Evolutionary conservation across 2,329 filamentous ascomycete genomes (phyloP), one percentile per base, ranked within the genome.

Genomic region (Sphaerulina populicola): DNA sequence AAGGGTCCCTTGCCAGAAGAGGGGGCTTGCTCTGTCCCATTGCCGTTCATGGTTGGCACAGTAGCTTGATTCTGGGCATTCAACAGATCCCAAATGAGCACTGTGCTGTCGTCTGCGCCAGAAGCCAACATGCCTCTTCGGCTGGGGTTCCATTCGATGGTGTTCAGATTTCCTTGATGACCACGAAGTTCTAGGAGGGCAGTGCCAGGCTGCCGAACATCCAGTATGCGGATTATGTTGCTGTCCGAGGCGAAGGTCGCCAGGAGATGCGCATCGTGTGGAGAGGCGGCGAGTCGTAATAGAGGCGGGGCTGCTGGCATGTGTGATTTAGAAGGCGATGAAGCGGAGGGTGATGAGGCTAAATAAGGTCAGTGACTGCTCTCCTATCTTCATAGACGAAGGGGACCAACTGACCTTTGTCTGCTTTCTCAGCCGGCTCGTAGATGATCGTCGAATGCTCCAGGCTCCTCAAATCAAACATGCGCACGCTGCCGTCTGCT

Each of bases 371-470:
- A 48, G 46, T 31, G 31, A 27, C 37, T 47, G 27, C 8, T 9
- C n/a, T 23, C 9, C 41, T 42, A n/a, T 35, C 31, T 6, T 3
- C 10, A n/a, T 35, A 3, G 31, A n/a, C 10, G 31, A 35, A 8
- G 31, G 10, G 12, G 31, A 35, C 2, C 4, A 14, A 55, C 68
- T 47, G 55, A 73, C 72, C 66, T 64, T 72, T 74, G 27, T 74
- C 72, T 18, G 85, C 83, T 71, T 96, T 96, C 60, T 89, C 86
- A 0, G 88, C 91, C 4, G 93, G 93, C 69, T 98, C 93, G 68
- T 98, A 98, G 58, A 98, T 98, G 68, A 98, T 98, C 45, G 93
- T 98, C 59, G 90, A 96, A 69, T 98, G 93, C 68, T 98, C 93
- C 47, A 98, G 73, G 68, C 91, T 97, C 65, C 93, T 82, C 55